A percentile compares a stretch with the other conserved stretches of the same genome.
These are phyloP conservation scores for Ramularia endophylla DNA, from an alignment of 2,329 filamentous ascomycete genomes.

Conservation along the genomic window DNA sequence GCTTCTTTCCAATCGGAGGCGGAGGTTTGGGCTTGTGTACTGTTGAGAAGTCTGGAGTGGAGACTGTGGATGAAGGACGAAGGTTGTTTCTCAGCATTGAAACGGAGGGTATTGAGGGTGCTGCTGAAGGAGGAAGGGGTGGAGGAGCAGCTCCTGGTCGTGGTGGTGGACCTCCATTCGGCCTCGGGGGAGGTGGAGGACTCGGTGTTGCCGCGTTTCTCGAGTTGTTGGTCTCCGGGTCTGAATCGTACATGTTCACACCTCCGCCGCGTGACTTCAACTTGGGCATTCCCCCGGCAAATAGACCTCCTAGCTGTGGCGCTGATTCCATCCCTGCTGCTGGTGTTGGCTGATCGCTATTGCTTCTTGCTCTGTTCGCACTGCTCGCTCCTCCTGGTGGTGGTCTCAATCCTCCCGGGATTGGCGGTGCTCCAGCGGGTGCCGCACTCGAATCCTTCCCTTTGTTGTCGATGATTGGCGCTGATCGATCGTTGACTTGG, in stretches of 20 bases:
- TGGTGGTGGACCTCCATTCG: slow-evolving; percentile 33
- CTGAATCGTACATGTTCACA: slow-evolving; percentile 57
- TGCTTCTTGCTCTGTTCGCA: slow-evolving; percentile 66
- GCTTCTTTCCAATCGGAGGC: slow-evolving; percentile 71
- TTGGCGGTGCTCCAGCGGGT: slow-evolving; percentile 70
- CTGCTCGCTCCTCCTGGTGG: slow-evolving; percentile 57
- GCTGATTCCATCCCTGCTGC: slow-evolving; percentile 53
- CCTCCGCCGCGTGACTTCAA: slow-evolving; percentile 74
- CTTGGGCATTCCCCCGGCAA: slow-evolving; percentile 94
- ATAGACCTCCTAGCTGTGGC: slow-evolving; percentile 80
- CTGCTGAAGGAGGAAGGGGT: slow-evolving; percentile 46
- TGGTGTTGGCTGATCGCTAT: slow-evolving; percentile 63
- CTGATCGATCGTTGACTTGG: slow-evolving; percentile 87
- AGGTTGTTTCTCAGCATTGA: slow-evolving; percentile 43
- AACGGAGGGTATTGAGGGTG: slow-evolving; percentile 41
- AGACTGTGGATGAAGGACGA: slow-evolving; percentile 49
- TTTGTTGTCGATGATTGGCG: slow-evolving; percentile 62
- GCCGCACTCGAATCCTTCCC: slow-evolving; percentile 47
- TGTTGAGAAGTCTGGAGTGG: too few relatives aligned
- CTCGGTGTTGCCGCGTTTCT: slow-evolving; percentile 45
- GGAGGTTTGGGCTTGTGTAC: slow-evolving; percentile 58
- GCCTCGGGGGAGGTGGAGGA: slow-evolving; percentile 33
- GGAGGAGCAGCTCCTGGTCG: slow-evolving; percentile 46
- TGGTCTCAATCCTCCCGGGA: slow-evolving; percentile 69
- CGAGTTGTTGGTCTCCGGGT: slow-evolving; percentile 57